phyloP scores from a whole-genome alignment of 805 yeast species.

The Teunomyces cretensis region DNA sequence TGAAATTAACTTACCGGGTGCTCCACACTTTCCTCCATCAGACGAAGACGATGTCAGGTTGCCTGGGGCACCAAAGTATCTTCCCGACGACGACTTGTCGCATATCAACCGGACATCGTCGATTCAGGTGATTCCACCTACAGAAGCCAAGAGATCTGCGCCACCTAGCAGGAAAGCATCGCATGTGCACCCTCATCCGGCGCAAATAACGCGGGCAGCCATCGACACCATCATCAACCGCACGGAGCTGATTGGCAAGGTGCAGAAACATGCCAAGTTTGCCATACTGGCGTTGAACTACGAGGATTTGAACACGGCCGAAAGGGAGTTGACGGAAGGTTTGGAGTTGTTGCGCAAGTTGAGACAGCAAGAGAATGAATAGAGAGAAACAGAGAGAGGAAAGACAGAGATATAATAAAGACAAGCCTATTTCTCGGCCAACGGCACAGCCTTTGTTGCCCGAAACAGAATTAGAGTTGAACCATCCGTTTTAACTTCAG shows the following conservation, averaged over 20 bases:
- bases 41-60: constrained; percentile 25
- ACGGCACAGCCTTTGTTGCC: too few species aligned
- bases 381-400: neutral
- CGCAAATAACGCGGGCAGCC: constrained; percentile 28
- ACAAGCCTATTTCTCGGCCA: too few species aligned
- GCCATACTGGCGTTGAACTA: constrained; percentile 79
- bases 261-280: constrained; percentile 70
- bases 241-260: constrained; percentile 55
- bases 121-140: constrained; percentile 35
- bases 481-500: too few species aligned
- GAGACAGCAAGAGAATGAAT: constrained; percentile 2
- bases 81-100: constrained; percentile 39
- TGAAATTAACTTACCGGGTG: constrained; percentile 34
- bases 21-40: constrained; percentile 36
- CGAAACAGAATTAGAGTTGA: too few species aligned
- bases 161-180: neutral
- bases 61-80: constrained; percentile 44
- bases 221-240: constrained; percentile 51
- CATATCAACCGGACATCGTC: constrained; percentile 38
- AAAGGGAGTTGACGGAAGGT: constrained; percentile 56
- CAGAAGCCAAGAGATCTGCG: neutral
- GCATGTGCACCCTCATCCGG: neutral
- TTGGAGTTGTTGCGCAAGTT: constrained; percentile 38
- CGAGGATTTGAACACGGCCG: constrained; percentile 71
- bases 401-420: neutral